Base-by-base conservation (phyloP, 208 protist genomes). In the Acanthamoeba lugdunensis region DNA sequence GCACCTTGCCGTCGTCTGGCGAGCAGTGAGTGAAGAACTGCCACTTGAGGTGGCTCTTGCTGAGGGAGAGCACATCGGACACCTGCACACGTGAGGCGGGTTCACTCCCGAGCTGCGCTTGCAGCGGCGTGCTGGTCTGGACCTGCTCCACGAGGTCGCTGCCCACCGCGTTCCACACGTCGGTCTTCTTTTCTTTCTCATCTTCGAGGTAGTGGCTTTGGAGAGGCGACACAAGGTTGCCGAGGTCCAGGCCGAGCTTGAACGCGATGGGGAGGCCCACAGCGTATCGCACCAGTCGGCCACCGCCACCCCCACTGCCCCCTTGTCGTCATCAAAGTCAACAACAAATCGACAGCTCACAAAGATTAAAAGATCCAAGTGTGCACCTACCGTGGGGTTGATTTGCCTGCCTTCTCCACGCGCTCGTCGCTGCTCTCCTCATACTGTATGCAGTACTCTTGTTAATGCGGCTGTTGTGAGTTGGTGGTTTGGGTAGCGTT, bases 131-230 rank as follows among this genome's bases (percentile, higher is more conserved):
- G 45, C 45, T 81, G 5, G 41, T 81, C 73, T 45, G 54, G 45
- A 81, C 21, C 37, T 81, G 73, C 73, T 45, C 33, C 37, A 81
- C 45, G 41, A 81, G 3, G 11, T 81, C 73, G 73, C 52, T 52
- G 45, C 73, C 73, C 30, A 81, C 73, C 18, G 73, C 73, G 73
- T 81, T 81, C 73, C 73, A 81, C 73, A 81, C 73, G 73, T 81
- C 73, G 11, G 73, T 81, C 73, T 81, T 81, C 73, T 81, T 81
- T 0, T 52, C 73, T 6, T 16, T 18, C 37, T 81, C 73, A 18
- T 81, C 73, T 50, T 81, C 73, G 6, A 81, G 4, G 37, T 81
- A 81, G 73, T 81, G 73, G 28, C 73, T 81, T 37, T 41, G 37
- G 73, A 81, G 73, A 25, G 73, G 37, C 37, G 28, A 8, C 13